Base-by-base conservation (phyloP, 2,329 filamentous ascomycete genomes). In the Colletotrichum tropicicola region DNA sequence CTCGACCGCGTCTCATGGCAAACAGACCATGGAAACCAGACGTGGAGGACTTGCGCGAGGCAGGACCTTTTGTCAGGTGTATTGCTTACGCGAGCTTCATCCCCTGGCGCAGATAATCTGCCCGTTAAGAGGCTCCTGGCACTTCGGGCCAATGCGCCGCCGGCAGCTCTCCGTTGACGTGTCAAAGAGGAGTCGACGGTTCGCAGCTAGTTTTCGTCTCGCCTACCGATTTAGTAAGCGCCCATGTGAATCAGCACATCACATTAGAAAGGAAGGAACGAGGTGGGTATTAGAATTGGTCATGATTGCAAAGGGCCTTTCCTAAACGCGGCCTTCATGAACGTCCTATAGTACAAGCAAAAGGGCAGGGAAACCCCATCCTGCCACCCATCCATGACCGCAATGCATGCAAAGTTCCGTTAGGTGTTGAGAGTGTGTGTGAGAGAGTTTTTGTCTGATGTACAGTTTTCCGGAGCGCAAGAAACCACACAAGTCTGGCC, bases 401-500 rank as follows among this genome's bases (percentile, higher is more conserved):
- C 61, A 65, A 65, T 61, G 61, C 57, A 61, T 55, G 61, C 61
- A 61, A 61, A 49, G 55, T 59, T 64, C 61, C 57, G 57, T 65
- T 55, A 47, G 60, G 41, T 49, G 56, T 54, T 39, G 51, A 54
- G 48, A 60, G 55, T 56, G 51, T 30, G 32, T 41, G 41, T 55
- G 57, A 45, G 61, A 65, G 61, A 55, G 39, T 64, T 65, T n/a
- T 61, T 54, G n/a, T 30, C 43, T 65, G 61, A 65, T 65, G 30
- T 65, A 65, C 61, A 65, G 49, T 53, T n/a, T 43, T 47, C 47
- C 53, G 41, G 39, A 43, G 61, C 57, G 61, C 57, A 48, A 39
- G 21, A 28, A 48, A 44, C 59, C 48, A 30, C 57, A 30, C 37
- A 49, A 43, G 35, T 27, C 57, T 56, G 57, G 27, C 35, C 61